Evolutionary conservation across 305 asterid genomes (phyloP).

Genomic region (Salvia sclarea): DNA sequence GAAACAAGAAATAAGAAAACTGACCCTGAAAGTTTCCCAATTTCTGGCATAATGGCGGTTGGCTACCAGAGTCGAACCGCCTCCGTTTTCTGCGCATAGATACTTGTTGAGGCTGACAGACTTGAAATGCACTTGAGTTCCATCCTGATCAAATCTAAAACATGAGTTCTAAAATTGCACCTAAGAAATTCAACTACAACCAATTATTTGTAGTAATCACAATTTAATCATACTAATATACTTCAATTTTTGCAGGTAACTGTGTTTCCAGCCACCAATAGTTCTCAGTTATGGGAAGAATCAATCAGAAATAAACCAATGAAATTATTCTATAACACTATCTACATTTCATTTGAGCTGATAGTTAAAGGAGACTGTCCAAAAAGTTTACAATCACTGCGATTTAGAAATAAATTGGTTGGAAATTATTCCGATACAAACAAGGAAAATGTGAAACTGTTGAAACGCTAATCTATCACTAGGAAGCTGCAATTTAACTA

Average conservation of each 20-base stretch:
- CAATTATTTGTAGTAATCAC: neutral
- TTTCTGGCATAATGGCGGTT: constrained; percentile 43
- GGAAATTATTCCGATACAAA: neutral
- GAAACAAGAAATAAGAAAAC: neutral
- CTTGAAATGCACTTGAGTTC: constrained; percentile 53
- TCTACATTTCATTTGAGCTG: neutral
- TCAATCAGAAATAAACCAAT: neutral
- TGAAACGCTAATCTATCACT: too few species aligned
- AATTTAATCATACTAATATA: neutral
- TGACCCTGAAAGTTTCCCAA: constrained; percentile 55
- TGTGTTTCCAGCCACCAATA: too few species aligned
- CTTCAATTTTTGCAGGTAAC: too few species aligned
- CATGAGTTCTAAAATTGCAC: neutral
- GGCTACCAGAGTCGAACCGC: constrained; percentile 48
- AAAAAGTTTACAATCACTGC: neutral
- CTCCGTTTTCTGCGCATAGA: constrained; percentile 51
- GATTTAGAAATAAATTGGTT: neutral
- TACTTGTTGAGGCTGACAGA: constrained; percentile 47
- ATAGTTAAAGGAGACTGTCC: neutral
- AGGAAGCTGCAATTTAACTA: constrained; percentile 8
- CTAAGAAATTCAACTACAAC: neutral
- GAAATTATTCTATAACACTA: neutral
- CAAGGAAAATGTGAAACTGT: neutral
- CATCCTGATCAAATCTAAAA: constrained; percentile 36
- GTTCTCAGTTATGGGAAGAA: neutral